Evolutionary conservation across 208 protist species (phyloP), one percentile per base, ranked within the genome.

Genomic region (Leishmania martiniquensis): DNA sequence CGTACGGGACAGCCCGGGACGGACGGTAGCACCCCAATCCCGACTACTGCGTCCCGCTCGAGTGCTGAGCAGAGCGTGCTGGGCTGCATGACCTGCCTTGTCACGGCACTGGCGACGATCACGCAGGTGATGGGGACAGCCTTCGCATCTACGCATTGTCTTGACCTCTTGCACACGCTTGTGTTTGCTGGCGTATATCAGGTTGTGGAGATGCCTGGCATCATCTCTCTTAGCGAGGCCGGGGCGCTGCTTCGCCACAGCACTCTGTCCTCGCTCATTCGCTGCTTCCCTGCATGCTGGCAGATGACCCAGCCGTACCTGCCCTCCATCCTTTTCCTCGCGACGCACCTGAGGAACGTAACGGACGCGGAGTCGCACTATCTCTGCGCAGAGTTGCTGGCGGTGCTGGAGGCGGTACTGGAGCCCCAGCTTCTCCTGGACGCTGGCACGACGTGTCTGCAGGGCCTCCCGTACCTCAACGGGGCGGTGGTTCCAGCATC

Each of bases 351-450:
- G 25, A 84, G 75, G 1, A 84, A 84, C 54, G 80, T 80, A 15
- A 59, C 92, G 88, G 94, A 96, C 75, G 73, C 87, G 10, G 91
- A 96, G 81, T 93, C 94, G 62, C 86, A 90, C 80, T 88, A 89
- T 72, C 80, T 92, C 37, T 92, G 87, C 78, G 82, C 74, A 44
- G 94, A 97, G 82, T 78, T 93, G 77, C 84, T 97, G 73, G 81
- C 91, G 17, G 87, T 95, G 85, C 76, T 97, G 76, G 91, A 96
- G 87, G 92, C 92, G n/a, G 73, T 95, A 49, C 82, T 97, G 67
- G 91, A 94, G 79, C 94, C 94, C 47, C 94, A 95, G 77, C 51
- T 97, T 51, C 89, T 97, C 69, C 80, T 97, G 62, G 87, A 90
- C 49, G 92, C 90, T 9, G 87, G 82, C 65, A 83, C 85, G 15